phyloP scores from a whole-genome alignment of 2,329 filamentous ascomycete genomes.

The Fusarium graminum region DNA sequence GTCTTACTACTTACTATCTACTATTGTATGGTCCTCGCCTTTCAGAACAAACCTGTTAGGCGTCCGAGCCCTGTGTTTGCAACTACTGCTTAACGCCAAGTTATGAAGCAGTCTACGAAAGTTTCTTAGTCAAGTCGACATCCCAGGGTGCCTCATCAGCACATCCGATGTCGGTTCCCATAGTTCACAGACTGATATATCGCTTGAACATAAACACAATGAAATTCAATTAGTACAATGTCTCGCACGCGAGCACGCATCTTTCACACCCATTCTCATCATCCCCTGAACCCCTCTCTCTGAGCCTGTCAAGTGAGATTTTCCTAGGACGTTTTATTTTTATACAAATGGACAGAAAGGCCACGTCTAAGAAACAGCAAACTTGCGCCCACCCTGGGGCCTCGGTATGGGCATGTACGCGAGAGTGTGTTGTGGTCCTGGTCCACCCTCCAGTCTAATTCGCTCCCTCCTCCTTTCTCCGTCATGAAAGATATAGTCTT shows the following conservation, averaged over 20 bases:
- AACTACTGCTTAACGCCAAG: background rate
- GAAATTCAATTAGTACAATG: conserved; percentile 46
- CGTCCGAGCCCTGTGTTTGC: background rate
- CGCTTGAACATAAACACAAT: conserved; percentile 21
- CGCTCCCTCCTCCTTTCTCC: conserved; percentile 35
- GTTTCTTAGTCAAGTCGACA: background rate
- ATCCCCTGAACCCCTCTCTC: conserved; percentile 19
- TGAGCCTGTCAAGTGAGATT: conserved; percentile 43
- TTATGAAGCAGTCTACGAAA: background rate
- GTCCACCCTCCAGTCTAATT: conserved; percentile 44
- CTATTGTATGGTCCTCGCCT: background rate
- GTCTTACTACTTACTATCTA: background rate
- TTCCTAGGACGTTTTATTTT: conserved; percentile 54
- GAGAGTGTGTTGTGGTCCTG: conserved; percentile 36
- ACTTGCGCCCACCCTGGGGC: conserved; percentile 45
- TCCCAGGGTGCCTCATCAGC: background rate
- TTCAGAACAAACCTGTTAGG: background rate
- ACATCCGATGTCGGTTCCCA: background rate
- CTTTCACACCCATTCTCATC: conserved; percentile 29
- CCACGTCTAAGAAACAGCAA: conserved; percentile 55
- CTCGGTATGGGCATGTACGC: conserved; percentile 28
- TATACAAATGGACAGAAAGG: conserved; percentile 55
- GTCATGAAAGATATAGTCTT: conserved; percentile 45
- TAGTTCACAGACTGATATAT: conserved; percentile 1
- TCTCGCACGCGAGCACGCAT: conserved; percentile 36